Base-by-base conservation (phyloP, 495 filamentous ascomycete species). In the Lineolata rhizophorae region DNA sequence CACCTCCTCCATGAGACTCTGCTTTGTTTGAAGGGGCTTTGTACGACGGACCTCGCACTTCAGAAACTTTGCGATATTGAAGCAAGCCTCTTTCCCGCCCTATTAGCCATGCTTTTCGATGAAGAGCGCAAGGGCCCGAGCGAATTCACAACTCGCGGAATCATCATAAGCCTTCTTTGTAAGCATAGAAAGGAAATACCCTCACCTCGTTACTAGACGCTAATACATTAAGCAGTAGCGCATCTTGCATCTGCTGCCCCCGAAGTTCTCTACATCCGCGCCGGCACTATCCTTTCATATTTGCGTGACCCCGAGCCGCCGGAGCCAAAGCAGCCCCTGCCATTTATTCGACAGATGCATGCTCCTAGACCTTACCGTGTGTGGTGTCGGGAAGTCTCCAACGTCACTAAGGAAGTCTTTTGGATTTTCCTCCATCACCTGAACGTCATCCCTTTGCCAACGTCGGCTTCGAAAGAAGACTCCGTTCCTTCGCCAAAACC, bases 401-500 rank as follows among this genome's bases (percentile, higher is more conserved):
- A 75, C 41, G 83, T 95, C 27, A 92, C 81, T 20, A 95, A 95
- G 52, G 87, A 97, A 50, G 87, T 95, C 18, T 97, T 97, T 51
- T 97, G 87, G 87, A 97, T 97, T 46, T 97, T 95, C 55, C 61
- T 94, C 34, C 87, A 97, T 48, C 72, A 84, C 35, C 56, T 85
- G 30, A 95, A 95, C 42, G 72, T 94, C 36, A 66, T 97, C 31
- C 67, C 79, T 26, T 44, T 73, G 17, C 63, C 35, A 4, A 15
- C 16, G n/a, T 19, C 26, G 20, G 35, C 25, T 18, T 10, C 19
- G 20, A 17, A 6, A n/a, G 13, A 26, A n/a, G 27, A 11, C 24
- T 11, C 15, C 17, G 5, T 1, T 14, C 31, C 20, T n/a, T n/a
- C n/a, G n/a, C n/a, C n/a, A n/a, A n/a, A n/a, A n/a, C n/a, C n/a